A percentile compares a stretch with the other conserved stretches of the same genome.
phyloP scores from a whole-genome alignment of 2,329 filamentous ascomycete species.

The Fusarium lyarnte region DNA sequence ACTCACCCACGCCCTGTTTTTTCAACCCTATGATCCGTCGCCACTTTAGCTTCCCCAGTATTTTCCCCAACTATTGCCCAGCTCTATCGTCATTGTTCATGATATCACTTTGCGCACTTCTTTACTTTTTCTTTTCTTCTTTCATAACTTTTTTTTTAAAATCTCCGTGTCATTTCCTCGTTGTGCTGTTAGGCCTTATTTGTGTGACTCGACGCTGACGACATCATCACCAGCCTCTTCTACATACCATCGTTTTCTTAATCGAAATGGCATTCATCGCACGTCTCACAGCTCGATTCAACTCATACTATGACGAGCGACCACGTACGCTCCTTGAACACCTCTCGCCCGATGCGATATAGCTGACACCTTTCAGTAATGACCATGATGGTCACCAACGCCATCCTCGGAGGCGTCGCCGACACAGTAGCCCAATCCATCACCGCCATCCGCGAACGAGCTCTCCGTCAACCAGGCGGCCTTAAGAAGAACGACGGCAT shows the following conservation, averaged over 20 bases:
- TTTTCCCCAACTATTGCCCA: constrained; percentile 24
- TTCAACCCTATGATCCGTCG: constrained; percentile 35
- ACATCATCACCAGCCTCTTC: constrained; percentile 72
- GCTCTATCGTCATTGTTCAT: constrained; percentile 19
- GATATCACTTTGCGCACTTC: neutral
- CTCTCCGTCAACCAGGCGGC: constrained; percentile 69
- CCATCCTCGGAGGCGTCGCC: constrained; percentile 92
- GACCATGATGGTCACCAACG: constrained; percentile 99
- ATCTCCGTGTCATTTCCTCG: neutral
- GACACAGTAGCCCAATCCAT: constrained; percentile 96
- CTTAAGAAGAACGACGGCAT: constrained; percentile 73
- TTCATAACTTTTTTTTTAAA: neutral
- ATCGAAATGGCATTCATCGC: constrained; percentile 89
- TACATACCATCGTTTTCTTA: constrained; percentile 85
- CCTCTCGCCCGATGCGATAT: neutral
- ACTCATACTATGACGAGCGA: constrained; percentile 90
- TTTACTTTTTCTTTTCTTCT: neutral
- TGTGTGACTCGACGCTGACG: constrained; percentile 37
- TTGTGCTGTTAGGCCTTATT: constrained; percentile 13
- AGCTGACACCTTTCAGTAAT: constrained; percentile 67
- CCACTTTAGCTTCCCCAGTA: constrained; percentile 33
- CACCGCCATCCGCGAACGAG: constrained; percentile 79
- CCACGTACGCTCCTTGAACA: constrained; percentile 67
- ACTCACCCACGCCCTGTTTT: constrained; percentile 9
- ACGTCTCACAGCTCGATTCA: constrained; percentile 86